A percentile compares a stretch with the other conserved stretches of the same genome.
These are phyloP conservation scores for Aphanoascus verrucosus DNA, from an alignment of 2,329 filamentous ascomycete genomes.

Conservation along the genomic window DNA sequence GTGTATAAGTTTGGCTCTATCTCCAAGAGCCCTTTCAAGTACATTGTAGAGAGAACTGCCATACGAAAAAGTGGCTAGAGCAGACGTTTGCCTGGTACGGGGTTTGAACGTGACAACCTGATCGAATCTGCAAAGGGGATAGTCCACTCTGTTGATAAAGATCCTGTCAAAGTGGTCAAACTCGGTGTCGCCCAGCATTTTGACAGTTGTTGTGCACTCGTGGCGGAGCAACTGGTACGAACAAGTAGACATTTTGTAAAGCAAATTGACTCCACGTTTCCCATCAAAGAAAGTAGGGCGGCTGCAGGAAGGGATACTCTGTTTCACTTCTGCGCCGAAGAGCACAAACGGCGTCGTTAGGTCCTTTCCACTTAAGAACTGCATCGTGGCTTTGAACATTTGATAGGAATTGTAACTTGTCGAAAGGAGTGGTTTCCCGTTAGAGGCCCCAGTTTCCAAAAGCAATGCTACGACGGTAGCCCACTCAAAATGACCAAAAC, in stretches of 20 bases:
- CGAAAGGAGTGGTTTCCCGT: constrained; percentile 61
- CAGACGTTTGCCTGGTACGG: constrained; percentile 21
- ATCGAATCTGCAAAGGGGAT: constrained; percentile 46
- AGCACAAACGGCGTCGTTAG: constrained; percentile 56
- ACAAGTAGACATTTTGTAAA: constrained; percentile 85
- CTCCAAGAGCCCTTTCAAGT: constrained; percentile 60
- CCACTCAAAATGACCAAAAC: constrained; percentile 93
- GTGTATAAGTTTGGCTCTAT: constrained; percentile 61
- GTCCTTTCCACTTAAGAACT: constrained; percentile 68
- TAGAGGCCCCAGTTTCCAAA: constrained; percentile 63
- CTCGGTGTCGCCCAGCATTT: constrained; percentile 60
- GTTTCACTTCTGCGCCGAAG: constrained; percentile 22
- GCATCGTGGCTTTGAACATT: constrained; percentile 87
- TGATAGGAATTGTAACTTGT: constrained; percentile 80
- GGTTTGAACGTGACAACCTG: constrained; percentile 35
- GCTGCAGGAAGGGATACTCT: constrained; percentile 27
- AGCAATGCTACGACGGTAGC: constrained; percentile 67
- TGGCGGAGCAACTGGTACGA: constrained; percentile 63
- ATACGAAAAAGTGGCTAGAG: constrained; percentile 20
- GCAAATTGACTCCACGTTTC: constrained; percentile 61
- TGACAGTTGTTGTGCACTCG: constrained; percentile 63
- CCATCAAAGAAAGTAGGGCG: constrained; percentile 71
- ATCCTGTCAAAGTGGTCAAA: constrained; percentile 73
- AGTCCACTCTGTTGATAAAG: constrained; percentile 57
- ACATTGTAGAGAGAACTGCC: constrained; percentile 47